Evolutionary conservation across 2,329 filamentous ascomycete species (phyloP), one percentile per base, ranked within the genome.

Genomic region (Ramularia endophylla): DNA sequence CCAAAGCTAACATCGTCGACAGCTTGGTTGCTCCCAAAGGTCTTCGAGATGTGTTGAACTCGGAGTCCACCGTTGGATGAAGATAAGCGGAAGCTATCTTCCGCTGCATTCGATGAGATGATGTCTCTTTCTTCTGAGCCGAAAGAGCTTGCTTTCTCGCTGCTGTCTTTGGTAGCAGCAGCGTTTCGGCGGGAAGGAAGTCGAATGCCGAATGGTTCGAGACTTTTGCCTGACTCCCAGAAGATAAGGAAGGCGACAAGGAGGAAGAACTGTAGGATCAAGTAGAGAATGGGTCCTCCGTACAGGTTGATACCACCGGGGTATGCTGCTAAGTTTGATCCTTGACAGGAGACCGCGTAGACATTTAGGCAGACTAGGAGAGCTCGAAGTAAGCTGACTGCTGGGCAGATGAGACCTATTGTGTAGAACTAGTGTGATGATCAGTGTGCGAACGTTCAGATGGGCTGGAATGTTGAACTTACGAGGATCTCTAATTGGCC

Each of bases 1-100:
- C 83, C 81, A 54, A 95, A 94, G 1, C 83, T 86, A 34, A 94
- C 77, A 54, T 94, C 84, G 53, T 94, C 82, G 17, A 94, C 86
- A 4, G 85, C 87, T 1, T 80, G 78, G 52, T 83, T 80, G 46
- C 73, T 74, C 12, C 78, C 77, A 53, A 94, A 94, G 0, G 75
- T 72, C 62, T 94, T 95, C 12, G 81, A 86, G 3, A 94, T 66
- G 59, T 90, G 78, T 32, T 84, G 64, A 5, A 90, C 83, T 16
- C 81, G 77, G 15, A 95, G 75, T 6, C 84, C 84, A 51, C 86
- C 79, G 22, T 70, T 64, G 2, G 71, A 70, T 43, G 69, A 71
- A 13, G 73, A 76, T 17, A 50, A 32, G 8, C 46, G 46, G n/a
- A 33, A 22, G 20, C 22, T 13, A 20, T 53, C 46, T 32, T 53